These are phyloP conservation scores for Apophysomyces elegans DNA, from an alignment of 371 early-diverging fungal species.

Conservation along the genomic window DNA sequence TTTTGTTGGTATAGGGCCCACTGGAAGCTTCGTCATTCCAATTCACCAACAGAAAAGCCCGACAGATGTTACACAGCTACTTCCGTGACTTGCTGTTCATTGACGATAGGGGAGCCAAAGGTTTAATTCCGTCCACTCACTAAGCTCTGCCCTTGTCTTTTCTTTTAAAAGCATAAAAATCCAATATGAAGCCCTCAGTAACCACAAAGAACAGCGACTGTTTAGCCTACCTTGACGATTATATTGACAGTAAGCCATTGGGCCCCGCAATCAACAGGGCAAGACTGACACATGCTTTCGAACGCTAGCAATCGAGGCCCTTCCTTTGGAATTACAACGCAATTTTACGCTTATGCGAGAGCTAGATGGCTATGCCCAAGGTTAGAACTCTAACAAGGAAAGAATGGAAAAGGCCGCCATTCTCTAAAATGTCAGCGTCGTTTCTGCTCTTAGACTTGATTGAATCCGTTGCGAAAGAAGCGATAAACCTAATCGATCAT, in stretches of 20 bases:
- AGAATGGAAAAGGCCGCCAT: too few relatives aligned
- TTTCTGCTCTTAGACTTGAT: constrained; percentile 51
- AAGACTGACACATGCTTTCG: not conserved
- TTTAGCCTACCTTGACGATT: constrained; percentile 82
- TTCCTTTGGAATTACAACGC: constrained; percentile 89
- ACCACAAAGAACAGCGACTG: constrained; percentile 44
- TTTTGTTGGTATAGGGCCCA: too few relatives aligned
- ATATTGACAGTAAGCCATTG: constrained; percentile 79
- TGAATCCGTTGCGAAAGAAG: constrained; percentile 62
- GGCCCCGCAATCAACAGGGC: not conserved
- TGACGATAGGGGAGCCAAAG: too few relatives aligned
- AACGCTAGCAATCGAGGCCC: constrained; percentile 77
- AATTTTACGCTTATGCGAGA: constrained; percentile 91
- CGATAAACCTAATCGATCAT: constrained; percentile 61
- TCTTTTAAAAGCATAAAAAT: not conserved
- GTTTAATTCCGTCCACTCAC: too few relatives aligned
- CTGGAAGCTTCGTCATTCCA: too few relatives aligned
- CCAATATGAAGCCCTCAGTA: constrained; percentile 36
- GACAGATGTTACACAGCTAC: too few relatives aligned
- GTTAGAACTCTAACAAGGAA: constrained; percentile 29
- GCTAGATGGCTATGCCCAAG: constrained; percentile 86
- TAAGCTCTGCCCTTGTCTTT: too few relatives aligned
- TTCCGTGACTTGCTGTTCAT: too few relatives aligned
- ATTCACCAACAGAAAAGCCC: too few relatives aligned
- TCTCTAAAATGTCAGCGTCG: too few relatives aligned